Conservation (phyloP, 768 basidiomycete genomes). For the Leccinum boreale region DNA sequence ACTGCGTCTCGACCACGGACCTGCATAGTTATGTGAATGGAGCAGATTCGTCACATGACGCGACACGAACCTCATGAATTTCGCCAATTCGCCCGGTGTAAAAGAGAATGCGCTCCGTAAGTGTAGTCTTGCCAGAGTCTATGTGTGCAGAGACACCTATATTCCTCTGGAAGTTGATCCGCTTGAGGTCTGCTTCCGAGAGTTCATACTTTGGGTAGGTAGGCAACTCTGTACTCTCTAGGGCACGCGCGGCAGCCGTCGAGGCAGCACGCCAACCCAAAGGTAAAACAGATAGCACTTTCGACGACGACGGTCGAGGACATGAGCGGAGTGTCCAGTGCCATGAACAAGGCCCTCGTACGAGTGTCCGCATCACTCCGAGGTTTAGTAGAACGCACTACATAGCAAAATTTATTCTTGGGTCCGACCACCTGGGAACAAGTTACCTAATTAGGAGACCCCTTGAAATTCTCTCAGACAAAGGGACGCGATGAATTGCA, state of each 20-base stretch:
- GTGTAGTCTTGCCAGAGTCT: conserved; percentile 96
- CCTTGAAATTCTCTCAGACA: neutral
- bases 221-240: conserved; percentile 6
- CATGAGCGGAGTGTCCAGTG: conserved; percentile 19
- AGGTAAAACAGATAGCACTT: neutral
- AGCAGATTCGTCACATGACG: neutral
- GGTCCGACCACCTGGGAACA: neutral
- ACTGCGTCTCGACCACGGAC: conserved; percentile 93
- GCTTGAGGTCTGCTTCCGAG: conserved; percentile 60
- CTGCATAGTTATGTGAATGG: conserved; percentile 33
- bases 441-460: neutral
- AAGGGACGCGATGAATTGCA: neutral
- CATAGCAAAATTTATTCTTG: conserved; percentile 5
- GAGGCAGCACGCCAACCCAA: conserved; percentile 39
- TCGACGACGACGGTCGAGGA: conserved; percentile 8
- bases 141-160: conserved; percentile 96
- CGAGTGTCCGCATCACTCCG: conserved; percentile 24
- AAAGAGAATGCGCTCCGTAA: conserved; percentile 93
- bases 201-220: conserved; percentile 43
- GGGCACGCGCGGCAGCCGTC: conserved; percentile 34
- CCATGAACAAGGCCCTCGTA: conserved; percentile 28
- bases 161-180: conserved; percentile 80
- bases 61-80: conserved; percentile 84
- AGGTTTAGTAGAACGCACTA: no score
- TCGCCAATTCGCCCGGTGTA: conserved; percentile 95